phyloP scores from a whole-genome alignment of 352 stramenopile genomes.

The Phytophthora pisi region DNA sequence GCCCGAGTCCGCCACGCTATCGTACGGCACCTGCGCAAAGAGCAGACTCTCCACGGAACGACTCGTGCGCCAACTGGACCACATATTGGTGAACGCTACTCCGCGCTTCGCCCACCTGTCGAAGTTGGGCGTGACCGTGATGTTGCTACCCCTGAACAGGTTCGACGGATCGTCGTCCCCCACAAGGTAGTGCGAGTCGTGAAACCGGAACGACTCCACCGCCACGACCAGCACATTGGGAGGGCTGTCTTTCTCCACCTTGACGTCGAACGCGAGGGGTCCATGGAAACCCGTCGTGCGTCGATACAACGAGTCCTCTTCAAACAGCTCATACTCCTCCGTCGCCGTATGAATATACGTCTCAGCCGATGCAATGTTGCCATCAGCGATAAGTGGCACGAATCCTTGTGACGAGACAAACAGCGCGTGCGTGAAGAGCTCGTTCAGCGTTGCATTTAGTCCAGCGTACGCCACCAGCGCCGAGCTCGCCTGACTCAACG shows the following conservation, averaged over 20 bases:
- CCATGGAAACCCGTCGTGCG: slow-evolving; percentile 47
- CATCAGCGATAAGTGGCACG: slow-evolving; percentile 24
- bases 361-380: slow-evolving; percentile 17
- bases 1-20: slow-evolving; percentile 35
- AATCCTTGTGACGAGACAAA: slow-evolving; percentile 27
- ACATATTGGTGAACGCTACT: slow-evolving; percentile 56
- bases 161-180: slow-evolving; percentile 44
- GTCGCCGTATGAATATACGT: slow-evolving; percentile 43
- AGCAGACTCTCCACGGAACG: slow-evolving; percentile 53
- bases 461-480: slow-evolving; percentile 35
- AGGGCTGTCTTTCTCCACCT: slow-evolving; percentile 29
- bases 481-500: slow-evolving; percentile 19
- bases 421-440: slow-evolving; percentile 33
- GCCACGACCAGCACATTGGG: slow-evolving; percentile 57
- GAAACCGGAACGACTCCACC: slow-evolving; percentile 60
- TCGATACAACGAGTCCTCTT: slow-evolving; percentile 42
- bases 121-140: slow-evolving; percentile 49
- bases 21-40: slow-evolving; percentile 50
- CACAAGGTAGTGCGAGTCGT: slow-evolving; percentile 57
- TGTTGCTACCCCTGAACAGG: slow-evolving; percentile 29
- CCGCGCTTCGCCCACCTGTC: slow-evolving; percentile 53
- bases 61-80: slow-evolving; percentile 61
- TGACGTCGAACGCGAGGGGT: slow-evolving; percentile 46
- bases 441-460: slow-evolving; percentile 49
- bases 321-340: slow-evolving; percentile 46